Percentiles rank a stretch among this genome's conserved stretches.
These are phyloP conservation scores for Boehmeria nivea DNA, from an alignment of 306 rosid species.

Conservation along the genomic window DNA sequence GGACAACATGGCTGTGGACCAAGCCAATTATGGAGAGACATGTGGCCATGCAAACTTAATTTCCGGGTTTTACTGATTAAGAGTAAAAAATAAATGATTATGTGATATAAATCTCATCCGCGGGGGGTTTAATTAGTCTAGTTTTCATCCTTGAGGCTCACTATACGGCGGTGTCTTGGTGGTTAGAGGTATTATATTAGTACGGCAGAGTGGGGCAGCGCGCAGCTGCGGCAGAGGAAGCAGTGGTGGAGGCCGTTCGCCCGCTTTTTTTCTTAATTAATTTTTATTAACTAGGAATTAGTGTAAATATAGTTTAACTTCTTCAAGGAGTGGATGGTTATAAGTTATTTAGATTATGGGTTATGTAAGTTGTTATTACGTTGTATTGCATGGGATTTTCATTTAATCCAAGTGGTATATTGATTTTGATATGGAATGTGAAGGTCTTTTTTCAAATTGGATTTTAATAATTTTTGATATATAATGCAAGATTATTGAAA, in stretches of 20 bases:
- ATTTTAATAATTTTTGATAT: too few relatives aligned
- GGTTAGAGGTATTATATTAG: neutral
- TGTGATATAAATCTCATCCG: neutral
- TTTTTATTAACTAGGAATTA: constrained; percentile 16
- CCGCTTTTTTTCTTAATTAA: constrained; percentile 29
- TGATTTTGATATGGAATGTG: neutral
- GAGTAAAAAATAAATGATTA: neutral
- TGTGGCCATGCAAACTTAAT: constrained; percentile 45
- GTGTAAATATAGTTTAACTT: constrained; percentile 36
- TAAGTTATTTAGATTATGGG: constrained; percentile 15
- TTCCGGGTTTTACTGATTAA: constrained; percentile 1
- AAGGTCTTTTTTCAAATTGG: too few relatives aligned
- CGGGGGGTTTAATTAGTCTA: constrained; percentile 1
- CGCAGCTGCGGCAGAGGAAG: constrained; percentile 20
- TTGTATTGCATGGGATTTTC: constrained; percentile 11
- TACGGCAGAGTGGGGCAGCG: constrained; percentile 6
- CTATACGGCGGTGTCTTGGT: neutral
- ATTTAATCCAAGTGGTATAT: constrained; percentile 1
- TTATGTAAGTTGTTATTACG: neutral
- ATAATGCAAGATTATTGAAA: too few relatives aligned
- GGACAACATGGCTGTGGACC: constrained; percentile 58
- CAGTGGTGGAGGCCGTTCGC: constrained; percentile 56
- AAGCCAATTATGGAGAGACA: constrained; percentile 40
- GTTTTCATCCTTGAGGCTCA: constrained; percentile 10
- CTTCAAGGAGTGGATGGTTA: constrained; percentile 1